These are phyloP conservation scores for Vaccinium corymbosum DNA, from an alignment of 148 eudicot species.

Conservation along the genomic window DNA sequence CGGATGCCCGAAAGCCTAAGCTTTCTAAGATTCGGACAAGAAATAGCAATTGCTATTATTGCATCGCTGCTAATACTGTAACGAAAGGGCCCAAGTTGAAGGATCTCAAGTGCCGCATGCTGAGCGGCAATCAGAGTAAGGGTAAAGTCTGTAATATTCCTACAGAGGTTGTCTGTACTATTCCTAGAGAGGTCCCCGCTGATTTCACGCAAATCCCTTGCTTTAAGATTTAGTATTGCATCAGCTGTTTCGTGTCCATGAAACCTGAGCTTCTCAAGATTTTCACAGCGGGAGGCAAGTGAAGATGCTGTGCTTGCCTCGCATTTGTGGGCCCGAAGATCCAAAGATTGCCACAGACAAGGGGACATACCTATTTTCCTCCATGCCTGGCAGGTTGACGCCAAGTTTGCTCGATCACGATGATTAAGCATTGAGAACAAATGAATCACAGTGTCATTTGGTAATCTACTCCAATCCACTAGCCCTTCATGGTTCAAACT, in stretches of 20 bases:
- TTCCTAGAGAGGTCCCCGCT: slow-evolving; percentile 49
- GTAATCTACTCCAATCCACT: slow-evolving; percentile 80
- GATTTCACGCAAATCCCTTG: slow-evolving; percentile 52
- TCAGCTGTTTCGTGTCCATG: slow-evolving; percentile 76
- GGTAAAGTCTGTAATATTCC: slow-evolving; percentile 68
- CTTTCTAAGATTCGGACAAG: slow-evolving; percentile 53
- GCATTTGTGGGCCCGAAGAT: slow-evolving; percentile 69
- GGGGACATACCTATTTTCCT: slow-evolving; percentile 54
- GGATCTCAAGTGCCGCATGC: slow-evolving; percentile 49
- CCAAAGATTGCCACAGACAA: slow-evolving; percentile 74
- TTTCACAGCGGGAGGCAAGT: slow-evolving; percentile 54
- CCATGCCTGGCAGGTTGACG: slow-evolving; percentile 69
- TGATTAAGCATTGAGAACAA: slow-evolving; percentile 67
- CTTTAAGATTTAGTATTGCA: slow-evolving; percentile 51
- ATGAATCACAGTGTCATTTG: slow-evolving; percentile 77
- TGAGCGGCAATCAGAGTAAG: slow-evolving; percentile 44
- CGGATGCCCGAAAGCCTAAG: slow-evolving; percentile 66
- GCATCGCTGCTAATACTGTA: slow-evolving; percentile 67
- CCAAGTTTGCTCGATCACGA: slow-evolving; percentile 75
- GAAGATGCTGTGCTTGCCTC: slow-evolving; percentile 39
- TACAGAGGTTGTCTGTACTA: slow-evolving; percentile 19
- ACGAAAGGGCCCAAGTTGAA: slow-evolving; percentile 65
- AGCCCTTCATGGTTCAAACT: slow-evolving; percentile 19
- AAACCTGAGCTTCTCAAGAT: slow-evolving; percentile 66
- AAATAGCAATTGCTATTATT: slow-evolving; percentile 61